Evolutionary conservation across 176 grass and related monocot species (phyloP).

Genomic region (Bolboschoenus planiculmis): DNA sequence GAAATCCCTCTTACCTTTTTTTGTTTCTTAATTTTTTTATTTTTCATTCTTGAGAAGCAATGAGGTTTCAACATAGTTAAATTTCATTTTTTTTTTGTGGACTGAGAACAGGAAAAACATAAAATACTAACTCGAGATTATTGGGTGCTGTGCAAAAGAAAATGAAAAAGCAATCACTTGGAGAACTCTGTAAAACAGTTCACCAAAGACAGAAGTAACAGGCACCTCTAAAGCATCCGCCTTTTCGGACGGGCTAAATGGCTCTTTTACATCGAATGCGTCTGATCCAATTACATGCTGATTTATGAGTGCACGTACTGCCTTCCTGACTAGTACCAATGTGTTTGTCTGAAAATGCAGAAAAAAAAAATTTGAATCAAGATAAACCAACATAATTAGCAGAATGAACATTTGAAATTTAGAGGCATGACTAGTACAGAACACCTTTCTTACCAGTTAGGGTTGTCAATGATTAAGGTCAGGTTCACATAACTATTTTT

Average conservation of each 20-base stretch:
- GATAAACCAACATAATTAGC: background rate
- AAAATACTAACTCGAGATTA: background rate
- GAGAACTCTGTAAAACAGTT: background rate
- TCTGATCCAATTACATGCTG: constrained; percentile 34
- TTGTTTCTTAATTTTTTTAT: background rate
- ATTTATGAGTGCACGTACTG: constrained; percentile 53
- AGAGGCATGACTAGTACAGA: background rate
- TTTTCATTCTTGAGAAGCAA: background rate
- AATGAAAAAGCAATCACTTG: background rate
- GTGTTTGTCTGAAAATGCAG: constrained; percentile 43
- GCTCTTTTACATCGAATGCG: constrained; percentile 28
- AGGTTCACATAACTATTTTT: background rate
- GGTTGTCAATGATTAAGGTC: background rate
- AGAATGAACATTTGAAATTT: background rate
- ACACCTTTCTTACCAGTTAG: background rate
- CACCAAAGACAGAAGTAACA: background rate
- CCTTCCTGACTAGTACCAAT: constrained; percentile 57
- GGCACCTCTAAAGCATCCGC: constrained; percentile 80
- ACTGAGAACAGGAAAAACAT: background rate
- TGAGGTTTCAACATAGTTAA: background rate
- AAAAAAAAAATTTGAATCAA: background rate
- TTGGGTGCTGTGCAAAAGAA: background rate
- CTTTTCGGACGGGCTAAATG: constrained; percentile 40
- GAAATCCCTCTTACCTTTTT: background rate
- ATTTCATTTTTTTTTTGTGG: too few relatives aligned